Evolutionary conservation across 371 early-diverging fungal genomes (phyloP).

Genomic region (Zychaea mexicana): DNA sequence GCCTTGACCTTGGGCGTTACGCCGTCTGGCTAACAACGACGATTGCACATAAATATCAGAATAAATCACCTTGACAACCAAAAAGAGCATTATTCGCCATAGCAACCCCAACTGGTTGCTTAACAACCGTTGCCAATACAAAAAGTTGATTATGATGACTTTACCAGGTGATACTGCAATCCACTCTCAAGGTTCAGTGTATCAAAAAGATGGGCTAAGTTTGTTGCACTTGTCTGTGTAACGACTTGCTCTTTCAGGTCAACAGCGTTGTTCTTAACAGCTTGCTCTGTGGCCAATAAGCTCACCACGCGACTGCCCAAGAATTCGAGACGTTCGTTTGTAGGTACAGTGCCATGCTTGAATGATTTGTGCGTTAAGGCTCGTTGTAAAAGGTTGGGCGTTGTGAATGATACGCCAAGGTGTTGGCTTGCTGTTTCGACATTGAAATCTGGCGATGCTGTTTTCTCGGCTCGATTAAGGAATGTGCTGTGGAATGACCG

Average conservation of each 20-base stretch:
- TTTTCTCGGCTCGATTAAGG: background rate
- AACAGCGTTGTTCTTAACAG: conserved; percentile 14
- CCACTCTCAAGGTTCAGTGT: conserved; percentile 31
- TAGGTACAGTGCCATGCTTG: conserved; percentile 57
- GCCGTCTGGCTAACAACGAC: background rate
- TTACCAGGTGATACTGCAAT: conserved; percentile 41
- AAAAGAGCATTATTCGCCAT: no score
- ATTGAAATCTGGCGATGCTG: conserved; percentile 14
- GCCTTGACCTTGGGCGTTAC: conserved; percentile 30
- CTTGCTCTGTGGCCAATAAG: conserved; percentile 31
- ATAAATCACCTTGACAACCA: no score
- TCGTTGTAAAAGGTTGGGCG: conserved; percentile 52
- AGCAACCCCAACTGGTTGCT: no score
- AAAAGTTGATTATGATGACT: no score
- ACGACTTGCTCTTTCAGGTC: conserved; percentile 15
- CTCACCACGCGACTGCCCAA: conserved; percentile 55
- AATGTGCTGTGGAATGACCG: conserved; percentile 5
- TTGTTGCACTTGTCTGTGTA: conserved; percentile 3
- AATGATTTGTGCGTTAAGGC: conserved; percentile 77
- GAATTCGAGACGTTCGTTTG: conserved; percentile 69
- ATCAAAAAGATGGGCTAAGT: conserved; percentile 32
- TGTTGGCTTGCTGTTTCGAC: conserved; percentile 12
- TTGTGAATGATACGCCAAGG: conserved; percentile 48
- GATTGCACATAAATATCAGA: no score
- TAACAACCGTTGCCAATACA: background rate